Conservation (phyloP, 2,329 filamentous ascomycete species). For the Aspergillus awamori region DNA sequence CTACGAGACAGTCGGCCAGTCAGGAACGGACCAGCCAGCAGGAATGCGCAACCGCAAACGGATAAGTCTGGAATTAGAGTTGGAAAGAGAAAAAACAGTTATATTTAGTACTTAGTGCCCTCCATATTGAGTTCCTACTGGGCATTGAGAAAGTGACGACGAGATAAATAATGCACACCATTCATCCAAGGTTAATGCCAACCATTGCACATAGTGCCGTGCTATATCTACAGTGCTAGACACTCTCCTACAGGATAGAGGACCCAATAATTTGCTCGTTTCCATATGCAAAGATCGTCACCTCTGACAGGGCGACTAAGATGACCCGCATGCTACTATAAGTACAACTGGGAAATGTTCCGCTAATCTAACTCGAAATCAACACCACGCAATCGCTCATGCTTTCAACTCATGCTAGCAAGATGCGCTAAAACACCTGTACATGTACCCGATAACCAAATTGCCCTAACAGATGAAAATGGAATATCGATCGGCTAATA, state of each 20-base stretch:
- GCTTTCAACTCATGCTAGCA: conserved; percentile 4
- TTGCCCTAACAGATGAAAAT: neutral
- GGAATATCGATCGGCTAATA: neutral
- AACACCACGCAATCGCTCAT: neutral
- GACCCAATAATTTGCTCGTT: neutral
- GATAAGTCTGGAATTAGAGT: conserved; percentile 6
- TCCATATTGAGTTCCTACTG: neutral
- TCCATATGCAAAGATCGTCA: neutral
- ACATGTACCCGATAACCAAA: neutral
- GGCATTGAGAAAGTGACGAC: too few species aligned
- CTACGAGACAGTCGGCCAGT: neutral
- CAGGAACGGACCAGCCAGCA: neutral
- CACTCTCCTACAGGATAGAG: too few species aligned
- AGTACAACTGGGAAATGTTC: neutral
- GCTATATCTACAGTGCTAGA: too few species aligned
- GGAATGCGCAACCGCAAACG: conserved; percentile 7
- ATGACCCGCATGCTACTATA: neutral
- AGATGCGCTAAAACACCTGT: neutral
- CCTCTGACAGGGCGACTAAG: neutral
- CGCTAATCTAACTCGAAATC: neutral
- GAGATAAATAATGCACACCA: neutral
- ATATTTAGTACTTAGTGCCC: neutral
- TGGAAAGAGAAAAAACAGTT: neutral
- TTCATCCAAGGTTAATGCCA: neutral
- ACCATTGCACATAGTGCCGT: too few species aligned